phyloP scores from a whole-genome alignment of 2,329 filamentous ascomycete species.

The Cladosporium velox region DNA sequence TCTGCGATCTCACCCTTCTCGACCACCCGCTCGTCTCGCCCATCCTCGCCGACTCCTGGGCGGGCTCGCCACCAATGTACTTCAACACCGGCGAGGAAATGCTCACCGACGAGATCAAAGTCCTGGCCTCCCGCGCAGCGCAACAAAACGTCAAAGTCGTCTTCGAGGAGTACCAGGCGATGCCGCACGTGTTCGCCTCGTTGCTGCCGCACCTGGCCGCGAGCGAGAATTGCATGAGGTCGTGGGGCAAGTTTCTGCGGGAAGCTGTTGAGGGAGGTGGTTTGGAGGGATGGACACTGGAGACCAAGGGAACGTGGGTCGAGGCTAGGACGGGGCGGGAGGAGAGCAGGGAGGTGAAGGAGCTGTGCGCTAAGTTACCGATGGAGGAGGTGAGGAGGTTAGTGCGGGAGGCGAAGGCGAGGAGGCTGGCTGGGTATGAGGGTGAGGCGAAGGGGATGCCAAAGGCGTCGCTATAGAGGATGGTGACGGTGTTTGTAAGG shows the following conservation, averaged over 20 bases:
- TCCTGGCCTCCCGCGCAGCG: conserved; percentile 59
- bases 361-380: conserved; percentile 25
- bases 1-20: conserved; percentile 47
- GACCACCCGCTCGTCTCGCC: conserved; percentile 69
- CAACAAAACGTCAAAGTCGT: conserved; percentile 61
- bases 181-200: conserved; percentile 70
- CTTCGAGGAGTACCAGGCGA: conserved; percentile 74
- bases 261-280: conserved; percentile 33
- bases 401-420: conserved; percentile 35
- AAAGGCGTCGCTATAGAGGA: conserved; percentile 33
- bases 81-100: conserved; percentile 71
- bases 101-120: conserved; percentile 66
- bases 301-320: conserved; percentile 36
- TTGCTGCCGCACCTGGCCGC: conserved; percentile 41
- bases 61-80: conserved; percentile 64
- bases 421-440: conserved; percentile 35
- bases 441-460: conserved; percentile 37
- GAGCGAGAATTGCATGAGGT: conserved; percentile 39
- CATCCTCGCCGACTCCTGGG: conserved; percentile 61
- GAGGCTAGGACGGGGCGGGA: conserved; percentile 36
- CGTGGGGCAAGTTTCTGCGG: conserved; percentile 38
- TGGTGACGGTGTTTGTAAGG: neutral
- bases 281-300: conserved; percentile 28
- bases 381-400: conserved; percentile 34
- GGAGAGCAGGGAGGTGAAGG: conserved; percentile 30